Evolutionary conservation across 192 early-diverging fungal species (phyloP), one percentile per base, ranked within the genome.

Genomic region (Backusella morwellensis): DNA sequence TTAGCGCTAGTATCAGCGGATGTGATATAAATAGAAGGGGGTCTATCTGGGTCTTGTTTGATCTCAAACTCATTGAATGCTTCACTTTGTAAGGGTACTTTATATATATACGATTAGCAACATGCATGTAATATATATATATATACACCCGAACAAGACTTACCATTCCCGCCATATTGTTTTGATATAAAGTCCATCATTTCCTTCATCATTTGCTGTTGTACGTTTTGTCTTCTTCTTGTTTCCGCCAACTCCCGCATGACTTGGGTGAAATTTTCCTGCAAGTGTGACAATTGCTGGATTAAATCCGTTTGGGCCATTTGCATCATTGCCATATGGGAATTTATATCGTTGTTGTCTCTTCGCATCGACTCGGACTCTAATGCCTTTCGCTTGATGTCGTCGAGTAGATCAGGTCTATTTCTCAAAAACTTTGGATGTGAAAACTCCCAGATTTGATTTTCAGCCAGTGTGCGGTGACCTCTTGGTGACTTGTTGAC

Each of bases 401-500:
- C 94, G 77, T 97, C 95, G 15, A 95, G 84, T 77, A 95, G 75
- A 78, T 94, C 93, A 1, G 91, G 88, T 9, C 91, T 87, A 74
- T 90, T 90, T 73, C 92, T 88, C 59, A 92, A 79, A 69, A 94
- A 96, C 70, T 93, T 94, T 83, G 91, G 84, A 75, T 96, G 94
- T 41, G 91, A 94, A 76, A 96, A 96, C 84, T 94, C 93, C 95
- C 95, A 96, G 78, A 95, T 92, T 80, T 96, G 94, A 82, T 96
- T 95, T 76, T 96, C 95, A 15, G 91, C 93, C 76, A 92, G 81
- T 17, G 94, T 94, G 44, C 94, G 90, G 77, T 94, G 92, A 9
- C 94, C 92, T 76, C 93, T 88, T 42, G 94, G 93, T 71, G 93
- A 94, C 81, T 96, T 96, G 88, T 96, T 97, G 47, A 96, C 90